Base-by-base conservation (phyloP, 441 rosid species). In the Gossypium gossypioides region DNA sequence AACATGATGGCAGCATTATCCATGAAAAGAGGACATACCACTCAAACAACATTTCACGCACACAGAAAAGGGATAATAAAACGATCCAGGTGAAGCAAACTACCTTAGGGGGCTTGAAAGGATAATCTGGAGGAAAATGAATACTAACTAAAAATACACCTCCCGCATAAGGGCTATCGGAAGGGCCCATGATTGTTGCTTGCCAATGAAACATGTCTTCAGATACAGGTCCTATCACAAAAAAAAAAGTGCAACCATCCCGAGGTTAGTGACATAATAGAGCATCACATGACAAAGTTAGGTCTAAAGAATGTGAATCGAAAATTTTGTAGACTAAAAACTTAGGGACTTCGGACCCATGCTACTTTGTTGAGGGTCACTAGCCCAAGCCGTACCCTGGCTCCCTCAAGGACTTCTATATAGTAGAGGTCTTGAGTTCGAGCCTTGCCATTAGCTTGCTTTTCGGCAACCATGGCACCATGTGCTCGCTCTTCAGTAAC, bases 151-250 rank as follows among this genome's bases (percentile, higher is more conserved):
- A 73, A 68, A 81, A 81, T 42, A 81, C 78, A 22, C 84, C 84
- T 3, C 84, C 84, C 4, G 84, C 63, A 55, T 81, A 81, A 60
- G 84, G 84, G 73, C 84, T 81, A 70, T 81, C 84, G 62, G 81
- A 8, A 6, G 84, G 84, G 19, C 84, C 84, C 81, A 81, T 81
- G 6, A 81, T 78, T 48, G 83, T 80, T 15, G 81, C 83, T 71
- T 79, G 82, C 82, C 80, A 79, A 40, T 79, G 80, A 44, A 81
- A 81, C 84, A 81, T 81, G 80, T 81, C 84, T 76, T 81, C 84
- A 18, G 81, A 80, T 16, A 78, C 84, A 0, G 81, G 81, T 68
- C 81, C 81, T 78, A 58, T 68, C n/a, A 56, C 13, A 52, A 25
- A 55, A 8, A 9, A 62, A 62, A 32, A 32, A 4, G 37, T 2